Evolutionary conservation across 441 rosid genomes (phyloP).

Genomic region (Manihot esculenta): DNA sequence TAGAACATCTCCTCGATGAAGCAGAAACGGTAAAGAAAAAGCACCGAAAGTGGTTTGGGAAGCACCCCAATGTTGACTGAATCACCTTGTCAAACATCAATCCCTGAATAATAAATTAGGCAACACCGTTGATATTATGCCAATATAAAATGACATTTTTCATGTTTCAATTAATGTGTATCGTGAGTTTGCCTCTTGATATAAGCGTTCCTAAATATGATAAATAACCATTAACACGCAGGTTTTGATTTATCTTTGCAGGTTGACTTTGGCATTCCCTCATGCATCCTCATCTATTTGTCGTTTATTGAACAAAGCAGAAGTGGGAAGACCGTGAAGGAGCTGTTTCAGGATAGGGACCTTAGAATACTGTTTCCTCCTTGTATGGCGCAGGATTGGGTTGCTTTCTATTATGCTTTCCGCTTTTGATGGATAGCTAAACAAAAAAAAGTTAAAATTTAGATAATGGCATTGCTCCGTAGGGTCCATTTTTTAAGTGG

Average conservation of each 20-base stretch:
- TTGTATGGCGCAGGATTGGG: background rate
- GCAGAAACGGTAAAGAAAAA: background rate
- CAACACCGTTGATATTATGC: background rate
- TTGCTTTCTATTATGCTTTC: conserved; percentile 2
- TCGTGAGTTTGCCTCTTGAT: too few species aligned
- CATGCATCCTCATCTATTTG: conserved; percentile 22
- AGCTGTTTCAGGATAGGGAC: too few species aligned
- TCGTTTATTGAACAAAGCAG: conserved; percentile 14
- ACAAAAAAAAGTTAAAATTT: background rate
- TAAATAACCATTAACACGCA: background rate
- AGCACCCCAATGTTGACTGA: background rate
- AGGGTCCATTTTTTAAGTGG: background rate
- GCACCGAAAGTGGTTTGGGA: too few species aligned
- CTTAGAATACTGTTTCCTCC: too few species aligned
- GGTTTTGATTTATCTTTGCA: conserved; percentile 20
- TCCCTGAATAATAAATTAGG: background rate
- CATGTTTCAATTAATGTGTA: too few species aligned
- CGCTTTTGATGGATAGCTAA: background rate
- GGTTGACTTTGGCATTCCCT: conserved; percentile 38
- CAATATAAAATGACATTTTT: too few species aligned
- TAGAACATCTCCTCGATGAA: background rate
- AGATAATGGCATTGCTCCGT: background rate
- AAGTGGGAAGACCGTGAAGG: too few species aligned
- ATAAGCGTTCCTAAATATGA: too few species aligned
- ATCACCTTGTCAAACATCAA: background rate